Conservation (phyloP, 2,329 filamentous ascomycete genomes). For the Mycosphaerella arachidis region DNA sequence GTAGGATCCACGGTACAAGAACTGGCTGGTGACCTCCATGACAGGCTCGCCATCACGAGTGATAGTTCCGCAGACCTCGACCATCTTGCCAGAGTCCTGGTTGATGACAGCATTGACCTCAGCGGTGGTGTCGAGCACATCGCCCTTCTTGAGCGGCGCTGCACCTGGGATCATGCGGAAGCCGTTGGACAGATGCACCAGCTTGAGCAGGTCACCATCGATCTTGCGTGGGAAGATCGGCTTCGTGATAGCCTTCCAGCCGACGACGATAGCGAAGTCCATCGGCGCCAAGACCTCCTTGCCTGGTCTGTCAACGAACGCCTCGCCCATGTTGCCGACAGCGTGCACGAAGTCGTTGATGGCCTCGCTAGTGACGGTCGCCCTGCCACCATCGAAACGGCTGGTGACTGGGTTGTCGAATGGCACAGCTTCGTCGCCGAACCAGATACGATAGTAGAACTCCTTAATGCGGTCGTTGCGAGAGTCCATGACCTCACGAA, state of each 20-base stretch:
- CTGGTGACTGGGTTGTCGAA: constrained; percentile 81
- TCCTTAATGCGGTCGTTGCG: constrained; percentile 98
- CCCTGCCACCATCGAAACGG: constrained; percentile 82
- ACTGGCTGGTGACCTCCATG: constrained; percentile 98
- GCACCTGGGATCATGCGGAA: constrained; percentile 98
- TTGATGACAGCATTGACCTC: constrained; percentile 98
- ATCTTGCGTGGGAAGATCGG: constrained; percentile 97
- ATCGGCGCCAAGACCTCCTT: constrained; percentile 94
- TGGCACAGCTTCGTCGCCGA: constrained; percentile 77
- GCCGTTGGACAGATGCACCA: constrained; percentile 93
- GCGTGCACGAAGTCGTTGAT: constrained; percentile 99
- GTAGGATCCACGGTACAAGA: constrained; percentile 91
- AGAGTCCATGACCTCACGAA: constrained; percentile 90
- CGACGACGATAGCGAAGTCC: constrained; percentile 61
- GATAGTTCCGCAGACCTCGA: constrained; percentile 98
- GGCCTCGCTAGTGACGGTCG: constrained; percentile 81
- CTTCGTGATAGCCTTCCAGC: constrained; percentile 89
- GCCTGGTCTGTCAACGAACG: constrained; percentile 90
- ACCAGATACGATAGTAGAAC: constrained; percentile 98
- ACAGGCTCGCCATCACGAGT: constrained; percentile 75
- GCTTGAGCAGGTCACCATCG: constrained; percentile 90
- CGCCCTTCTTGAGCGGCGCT: constrained; percentile 90
- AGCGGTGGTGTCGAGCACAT: constrained; percentile 85
- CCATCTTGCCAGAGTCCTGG: constrained; percentile 98
- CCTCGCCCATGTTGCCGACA: constrained; percentile 94